Percentiles rank a stretch among this genome's conserved stretches.
Evolutionary conservation across 2,329 filamentous ascomycete species (phyloP).

Genomic region (Claviceps sp.): DNA sequence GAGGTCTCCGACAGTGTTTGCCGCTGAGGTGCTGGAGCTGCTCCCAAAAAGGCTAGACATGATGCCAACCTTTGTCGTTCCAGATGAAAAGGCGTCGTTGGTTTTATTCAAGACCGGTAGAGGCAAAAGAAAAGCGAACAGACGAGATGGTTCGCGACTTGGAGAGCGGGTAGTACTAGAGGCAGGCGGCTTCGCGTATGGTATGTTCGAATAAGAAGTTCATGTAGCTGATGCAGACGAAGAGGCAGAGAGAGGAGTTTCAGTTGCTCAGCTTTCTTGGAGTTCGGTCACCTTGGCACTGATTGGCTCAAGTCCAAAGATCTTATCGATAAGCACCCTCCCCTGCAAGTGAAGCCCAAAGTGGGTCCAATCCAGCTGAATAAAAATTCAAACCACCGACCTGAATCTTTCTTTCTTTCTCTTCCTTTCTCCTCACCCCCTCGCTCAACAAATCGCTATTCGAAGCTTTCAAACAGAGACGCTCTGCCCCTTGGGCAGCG

Average conservation of each 20-base stretch:
- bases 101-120: background rate
- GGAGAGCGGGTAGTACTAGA: background rate
- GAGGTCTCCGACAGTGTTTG: constrained; percentile 76
- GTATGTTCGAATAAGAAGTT: background rate
- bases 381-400: constrained; percentile 13
- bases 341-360: background rate
- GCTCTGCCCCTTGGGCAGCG: constrained; percentile 9
- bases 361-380: constrained; percentile 11
- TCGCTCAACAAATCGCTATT: constrained; percentile 99
- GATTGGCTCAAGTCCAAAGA: constrained; percentile 1
- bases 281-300: background rate
- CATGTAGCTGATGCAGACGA: background rate
- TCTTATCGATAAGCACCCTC: background rate
- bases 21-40: constrained; percentile 36
- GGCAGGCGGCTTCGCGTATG: background rate
- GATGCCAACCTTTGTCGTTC: constrained; percentile 8
- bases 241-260: background rate
- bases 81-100: background rate
- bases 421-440: constrained; percentile 41
- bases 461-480: constrained; percentile 92
- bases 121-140: background rate
- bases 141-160: background rate
- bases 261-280: background rate
- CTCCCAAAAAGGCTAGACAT: constrained; percentile 55
- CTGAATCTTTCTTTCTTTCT: constrained; percentile 9